Base-by-base conservation (phyloP, 805 yeast species). In the Starmerella bombicola region DNA sequence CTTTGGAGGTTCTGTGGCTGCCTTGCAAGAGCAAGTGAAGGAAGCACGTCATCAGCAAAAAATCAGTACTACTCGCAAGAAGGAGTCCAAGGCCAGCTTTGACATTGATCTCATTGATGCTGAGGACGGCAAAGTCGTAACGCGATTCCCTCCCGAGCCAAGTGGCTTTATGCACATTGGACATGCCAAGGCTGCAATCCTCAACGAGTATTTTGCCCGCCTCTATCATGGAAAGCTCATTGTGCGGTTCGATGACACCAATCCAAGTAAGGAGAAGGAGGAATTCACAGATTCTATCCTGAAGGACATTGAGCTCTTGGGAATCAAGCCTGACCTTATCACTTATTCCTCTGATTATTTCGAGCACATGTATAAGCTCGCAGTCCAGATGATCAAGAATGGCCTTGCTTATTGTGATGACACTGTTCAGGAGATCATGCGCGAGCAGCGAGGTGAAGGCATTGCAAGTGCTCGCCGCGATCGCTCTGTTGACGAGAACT, bases 81-180 rank as follows among this genome's bases (percentile, higher is more conserved):
- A 83, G 63, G 68, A 77, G 39, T 93, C 84, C 70, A 83, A 84
- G 67, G 97, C 98, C 48, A 86, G 80, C 63, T 91, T 80, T 53
- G 96, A 86, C 60, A 91, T 91, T 56, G 91, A 83, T 56, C 74
- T 91, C 51, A 81, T 80, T 45, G 93, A 77, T 60, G 99, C 99
- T 44, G 76, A 73, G 56, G 76, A 80, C 43, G 99, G 99, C 50
- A 69, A 86, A 64, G 99, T 91, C 43, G 97, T 93, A 40, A 93
- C 98, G 40, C 80, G 99, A 67, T 91, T 91, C 76, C 98, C 95
- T 38, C 99, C 99, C 50, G 99, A 91, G 69, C 99, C 99, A 46
- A 82, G 94, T 66, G 99, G 99, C 67, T 91, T 86, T 65, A 73
- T 91, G 65, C 99, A 91, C 66, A 91, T 91, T 65, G 99, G 99